Conservation (phyloP, 2,329 filamentous ascomycete genomes). For the Penicillium occitanis region DNA sequence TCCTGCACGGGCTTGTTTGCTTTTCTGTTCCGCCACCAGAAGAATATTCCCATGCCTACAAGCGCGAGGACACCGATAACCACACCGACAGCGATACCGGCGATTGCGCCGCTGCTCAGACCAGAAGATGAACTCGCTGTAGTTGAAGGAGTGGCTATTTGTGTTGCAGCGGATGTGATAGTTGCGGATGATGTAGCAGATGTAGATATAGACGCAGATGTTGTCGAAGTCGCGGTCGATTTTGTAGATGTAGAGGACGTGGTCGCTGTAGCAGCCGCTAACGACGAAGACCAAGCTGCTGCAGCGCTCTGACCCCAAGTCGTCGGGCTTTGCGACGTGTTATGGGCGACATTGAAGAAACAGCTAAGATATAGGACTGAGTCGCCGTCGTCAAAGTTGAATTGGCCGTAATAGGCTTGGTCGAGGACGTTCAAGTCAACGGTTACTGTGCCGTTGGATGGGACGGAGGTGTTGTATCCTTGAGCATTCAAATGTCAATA, state of each 20-base stretch:
- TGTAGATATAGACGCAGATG: neutral
- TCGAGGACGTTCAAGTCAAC: slow-evolving; percentile 15
- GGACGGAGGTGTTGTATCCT: slow-evolving; percentile 20
- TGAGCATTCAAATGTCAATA: neutral
- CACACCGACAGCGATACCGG: slow-evolving; percentile 15
- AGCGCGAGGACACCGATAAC: neutral
- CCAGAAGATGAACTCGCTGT: neutral
- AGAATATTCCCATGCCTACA: slow-evolving; percentile 1
- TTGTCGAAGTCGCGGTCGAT: neutral
- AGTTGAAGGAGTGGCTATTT: neutral
- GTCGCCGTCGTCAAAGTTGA: slow-evolving; percentile 12
- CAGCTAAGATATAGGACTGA: slow-evolving; percentile 10
- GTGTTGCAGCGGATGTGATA: neutral
- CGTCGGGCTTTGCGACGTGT: neutral
- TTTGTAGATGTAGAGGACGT: neutral
- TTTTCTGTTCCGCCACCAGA: slow-evolving; percentile 5
- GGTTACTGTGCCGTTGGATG: slow-evolving; percentile 12
- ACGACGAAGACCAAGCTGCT: neutral
- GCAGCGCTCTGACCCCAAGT: slow-evolving; percentile 10
- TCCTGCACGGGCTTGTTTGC: neutral
- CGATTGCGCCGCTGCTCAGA: slow-evolving; percentile 15
- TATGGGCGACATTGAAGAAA: slow-evolving; percentile 14
- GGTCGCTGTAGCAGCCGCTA: slow-evolving; percentile 2
- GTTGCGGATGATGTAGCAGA: neutral
- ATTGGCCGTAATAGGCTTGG: slow-evolving; percentile 17